Base-by-base conservation (phyloP, 179 eudicot species). In the Silene vulgaris region DNA sequence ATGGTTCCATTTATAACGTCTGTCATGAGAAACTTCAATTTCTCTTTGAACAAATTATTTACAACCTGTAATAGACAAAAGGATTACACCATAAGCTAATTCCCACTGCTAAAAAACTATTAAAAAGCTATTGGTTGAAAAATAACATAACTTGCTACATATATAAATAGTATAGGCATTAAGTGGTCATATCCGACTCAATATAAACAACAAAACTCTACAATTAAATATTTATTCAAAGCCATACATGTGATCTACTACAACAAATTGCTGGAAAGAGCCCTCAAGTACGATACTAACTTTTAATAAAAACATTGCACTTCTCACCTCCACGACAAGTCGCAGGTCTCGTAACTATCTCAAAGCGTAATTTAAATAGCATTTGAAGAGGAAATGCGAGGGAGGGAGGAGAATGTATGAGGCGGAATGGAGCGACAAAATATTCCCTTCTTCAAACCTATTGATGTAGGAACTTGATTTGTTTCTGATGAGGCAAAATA, bases 1-100 rank as follows among this genome's bases (percentile, higher is more conserved):
- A 89, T 88, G 12, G 92, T 88, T 69, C 97, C 97, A 83, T 90
- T 97, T 64, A 91, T 82, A n/a, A 97, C 90, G 81, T 96, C 99
- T 5, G 97, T 96, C 43, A 89, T 89, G 52, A 96, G 88, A 82
- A 90, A 89, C 43, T 83, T 89, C 82, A 92, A 29, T 69, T 88
- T 89, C 78, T 88, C 92, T 85, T 96, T 96, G 88, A 96, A 90
- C 75, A 96, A 96, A 62, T 85, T 88, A 85, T 96, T 97, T 80
- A 93, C 77, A 23, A 80, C 84, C 88, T 85, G 79, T 77, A 73
- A 43, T 75, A 71, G 76, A 86, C 83, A 73, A 78, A 75, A 79
- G 23, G 57, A 32, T 59, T 7, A 72, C 64, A 50, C 52, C 61
- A 75, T 73, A 23, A 21, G 8, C 3, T 71, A 70, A 3, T 21